Evolutionary conservation across 1,139 yeast genomes (phyloP).

Genomic region (Yamadazyma triangularis): DNA sequence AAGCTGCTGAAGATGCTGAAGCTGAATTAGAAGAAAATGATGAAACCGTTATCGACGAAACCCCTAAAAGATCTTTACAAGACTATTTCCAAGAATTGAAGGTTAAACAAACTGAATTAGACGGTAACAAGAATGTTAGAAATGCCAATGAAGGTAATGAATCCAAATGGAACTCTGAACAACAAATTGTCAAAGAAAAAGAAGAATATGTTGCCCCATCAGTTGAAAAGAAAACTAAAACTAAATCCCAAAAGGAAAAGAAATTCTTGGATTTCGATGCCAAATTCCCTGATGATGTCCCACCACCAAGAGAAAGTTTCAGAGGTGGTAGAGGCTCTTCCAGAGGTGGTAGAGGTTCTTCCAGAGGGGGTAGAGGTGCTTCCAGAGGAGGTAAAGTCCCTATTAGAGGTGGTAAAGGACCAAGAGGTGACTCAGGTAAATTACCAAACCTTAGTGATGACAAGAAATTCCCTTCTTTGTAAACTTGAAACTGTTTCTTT

Average conservation of each 20-base stretch:
- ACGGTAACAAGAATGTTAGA: conserved; percentile 40
- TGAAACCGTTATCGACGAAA: conserved; percentile 36
- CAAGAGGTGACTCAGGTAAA: conserved; percentile 19
- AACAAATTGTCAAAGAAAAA: conserved; percentile 54
- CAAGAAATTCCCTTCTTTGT: conserved; percentile 61
- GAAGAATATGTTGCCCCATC: conserved; percentile 56
- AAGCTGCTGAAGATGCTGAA: conserved; percentile 59
- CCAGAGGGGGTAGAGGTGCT: conserved; percentile 26
- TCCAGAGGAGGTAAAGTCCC: conserved; percentile 23
- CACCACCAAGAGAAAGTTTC: conserved; percentile 20
- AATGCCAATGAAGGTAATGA: conserved; percentile 59
- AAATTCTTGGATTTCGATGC: conserved; percentile 64
- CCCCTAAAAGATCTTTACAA: conserved; percentile 58
- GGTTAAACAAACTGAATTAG: conserved; percentile 44
- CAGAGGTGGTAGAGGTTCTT: conserved; percentile 17
- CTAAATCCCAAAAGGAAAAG: conserved; percentile 67
- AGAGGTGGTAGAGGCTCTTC: conserved; percentile 5
- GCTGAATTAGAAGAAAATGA: conserved; percentile 38
- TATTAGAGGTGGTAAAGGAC: conserved; percentile 28
- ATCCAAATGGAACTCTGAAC: conserved; percentile 58
- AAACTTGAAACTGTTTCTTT: no score
- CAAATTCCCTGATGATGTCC: conserved; percentile 51
- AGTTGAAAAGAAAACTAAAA: conserved; percentile 54
- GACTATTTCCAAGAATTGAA: conserved; percentile 68
- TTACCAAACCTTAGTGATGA: conserved; percentile 42